phyloP scores from a whole-genome alignment of 2,329 filamentous ascomycete species.

The Tricladium varicosporioides region DNA sequence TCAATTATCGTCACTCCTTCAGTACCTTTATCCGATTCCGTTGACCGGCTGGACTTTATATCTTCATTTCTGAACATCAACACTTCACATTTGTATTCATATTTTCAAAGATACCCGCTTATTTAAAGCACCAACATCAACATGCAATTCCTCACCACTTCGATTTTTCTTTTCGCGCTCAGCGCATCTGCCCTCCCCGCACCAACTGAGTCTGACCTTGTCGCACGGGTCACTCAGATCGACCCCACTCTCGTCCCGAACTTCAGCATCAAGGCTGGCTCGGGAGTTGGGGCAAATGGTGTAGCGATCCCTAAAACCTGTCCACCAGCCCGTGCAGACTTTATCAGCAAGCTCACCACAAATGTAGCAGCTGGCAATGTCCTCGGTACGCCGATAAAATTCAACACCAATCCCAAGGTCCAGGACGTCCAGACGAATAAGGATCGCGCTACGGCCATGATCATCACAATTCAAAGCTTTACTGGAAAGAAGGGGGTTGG shows the following conservation, averaged over 20 bases:
- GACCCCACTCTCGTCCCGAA: conserved; percentile 14
- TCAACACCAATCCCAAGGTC: conserved; percentile 12
- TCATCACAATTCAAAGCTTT: conserved; percentile 20
- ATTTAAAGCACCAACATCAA: background rate
- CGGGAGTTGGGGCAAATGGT: conserved; percentile 12
- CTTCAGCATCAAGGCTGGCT: conserved; percentile 17
- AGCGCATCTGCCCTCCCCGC: background rate
- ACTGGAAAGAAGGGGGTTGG: conserved; percentile 15
- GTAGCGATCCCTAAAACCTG: conserved; percentile 16
- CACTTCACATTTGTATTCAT: background rate
- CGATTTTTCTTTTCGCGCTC: background rate
- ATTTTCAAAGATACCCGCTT: background rate
- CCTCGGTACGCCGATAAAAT: conserved; percentile 13
- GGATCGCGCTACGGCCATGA: conserved; percentile 16
- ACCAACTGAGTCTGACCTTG: background rate
- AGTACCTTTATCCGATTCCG: no score
- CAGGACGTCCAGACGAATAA: conserved; percentile 11
- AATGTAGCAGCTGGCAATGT: conserved; percentile 22
- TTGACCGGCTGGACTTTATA: background rate
- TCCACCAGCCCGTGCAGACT: conserved; percentile 14
- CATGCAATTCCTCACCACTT: background rate
- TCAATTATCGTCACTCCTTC: no score
- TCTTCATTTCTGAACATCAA: background rate
- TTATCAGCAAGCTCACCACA: conserved; percentile 12
- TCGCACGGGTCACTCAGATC: conserved; percentile 1